phyloP scores from a whole-genome alignment of 2,329 filamentous ascomycete genomes.

The Phaeosphaeria sp. region DNA sequence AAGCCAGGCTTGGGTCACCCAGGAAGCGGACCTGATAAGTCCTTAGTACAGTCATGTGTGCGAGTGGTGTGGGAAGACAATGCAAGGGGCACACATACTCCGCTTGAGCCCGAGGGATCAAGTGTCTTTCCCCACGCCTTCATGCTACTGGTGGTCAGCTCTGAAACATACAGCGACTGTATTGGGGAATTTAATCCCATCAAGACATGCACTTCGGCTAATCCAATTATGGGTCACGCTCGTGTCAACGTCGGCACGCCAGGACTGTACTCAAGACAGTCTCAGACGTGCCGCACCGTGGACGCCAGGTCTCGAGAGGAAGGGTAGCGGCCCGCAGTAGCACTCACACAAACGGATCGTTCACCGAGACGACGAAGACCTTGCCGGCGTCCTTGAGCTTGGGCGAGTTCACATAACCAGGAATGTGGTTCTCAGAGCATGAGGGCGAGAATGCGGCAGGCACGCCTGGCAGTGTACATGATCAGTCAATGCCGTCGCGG shows the following conservation, averaged over 20 bases:
- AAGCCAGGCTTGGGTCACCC: conserved; percentile 78
- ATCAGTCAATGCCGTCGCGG: conserved; percentile 8
- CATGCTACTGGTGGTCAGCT: conserved; percentile 65
- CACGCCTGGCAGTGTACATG: conserved; percentile 34
- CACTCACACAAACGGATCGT: conserved; percentile 90
- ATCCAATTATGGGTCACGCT: conserved; percentile 11
- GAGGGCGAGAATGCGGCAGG: conserved; percentile 60
- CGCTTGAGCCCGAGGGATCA: conserved; percentile 76
- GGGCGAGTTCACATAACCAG: conserved; percentile 82
- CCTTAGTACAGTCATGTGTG: conserved; percentile 11
- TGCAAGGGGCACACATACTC: conserved; percentile 64
- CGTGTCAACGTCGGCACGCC: conserved; percentile 14
- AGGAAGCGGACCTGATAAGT: conserved; percentile 82
- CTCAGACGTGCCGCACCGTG: conserved; percentile 1
- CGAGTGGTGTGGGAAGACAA: background rate
- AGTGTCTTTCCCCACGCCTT: conserved; percentile 85
- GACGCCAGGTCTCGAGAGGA: background rate
- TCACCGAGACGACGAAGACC: conserved; percentile 90
- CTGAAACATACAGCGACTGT: conserved; percentile 1
- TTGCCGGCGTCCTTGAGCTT: conserved; percentile 80
- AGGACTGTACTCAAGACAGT: conserved; percentile 19
- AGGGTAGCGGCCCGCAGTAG: background rate
- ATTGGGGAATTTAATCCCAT: conserved; percentile 2
- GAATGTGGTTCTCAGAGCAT: conserved; percentile 76
- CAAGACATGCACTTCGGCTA: conserved; percentile 11